These are phyloP conservation scores for Ascochyta clinopodiicola DNA, from an alignment of 2,329 filamentous ascomycete genomes.

Conservation along the genomic window DNA sequence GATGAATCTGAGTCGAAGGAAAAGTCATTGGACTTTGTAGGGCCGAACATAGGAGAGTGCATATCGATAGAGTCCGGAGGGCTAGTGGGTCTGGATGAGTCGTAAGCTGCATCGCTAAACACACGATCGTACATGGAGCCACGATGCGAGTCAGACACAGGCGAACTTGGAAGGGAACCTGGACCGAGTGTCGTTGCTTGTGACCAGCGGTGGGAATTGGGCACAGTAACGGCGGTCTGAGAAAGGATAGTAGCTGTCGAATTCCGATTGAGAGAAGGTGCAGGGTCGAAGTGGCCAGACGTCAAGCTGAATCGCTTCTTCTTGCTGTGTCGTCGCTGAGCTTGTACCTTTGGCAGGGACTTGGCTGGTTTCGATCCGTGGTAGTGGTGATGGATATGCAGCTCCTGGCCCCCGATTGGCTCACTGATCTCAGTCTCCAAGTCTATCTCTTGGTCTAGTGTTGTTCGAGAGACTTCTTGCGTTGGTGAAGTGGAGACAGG, in stretches of 20 bases:
- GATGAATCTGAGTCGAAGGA: constrained; percentile 25
- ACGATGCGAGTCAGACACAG: constrained; percentile 71
- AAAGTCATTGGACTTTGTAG: constrained; percentile 32
- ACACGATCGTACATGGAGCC: constrained; percentile 80
- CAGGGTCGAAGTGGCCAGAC: constrained; percentile 57
- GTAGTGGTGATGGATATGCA: constrained; percentile 96
- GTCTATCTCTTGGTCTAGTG: constrained; percentile 76
- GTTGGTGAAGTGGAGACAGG: constrained; percentile 57
- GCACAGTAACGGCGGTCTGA: constrained; percentile 66
- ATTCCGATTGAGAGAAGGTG: constrained; percentile 52
- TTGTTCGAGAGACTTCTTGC: constrained; percentile 48
- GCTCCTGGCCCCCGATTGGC: constrained; percentile 56
- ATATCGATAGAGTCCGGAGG: constrained; percentile 72
- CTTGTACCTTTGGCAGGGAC: constrained; percentile 54
- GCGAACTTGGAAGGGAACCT: constrained; percentile 82
- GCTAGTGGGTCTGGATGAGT: constrained; percentile 78
- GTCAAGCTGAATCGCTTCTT: constrained; percentile 74
- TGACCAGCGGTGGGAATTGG: constrained; percentile 67
- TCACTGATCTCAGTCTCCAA: constrained; percentile 56
- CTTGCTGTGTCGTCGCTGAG: constrained; percentile 61
- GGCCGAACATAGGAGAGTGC: constrained; percentile 66
- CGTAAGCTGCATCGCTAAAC: constrained; percentile 63
- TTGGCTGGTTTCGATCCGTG: constrained; percentile 61
- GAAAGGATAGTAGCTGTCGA: constrained; percentile 67
- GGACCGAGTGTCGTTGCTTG: constrained; percentile 68